Conservation (phyloP, 495 filamentous ascomycete genomes). For the Hyaloscypha variabilis region DNA sequence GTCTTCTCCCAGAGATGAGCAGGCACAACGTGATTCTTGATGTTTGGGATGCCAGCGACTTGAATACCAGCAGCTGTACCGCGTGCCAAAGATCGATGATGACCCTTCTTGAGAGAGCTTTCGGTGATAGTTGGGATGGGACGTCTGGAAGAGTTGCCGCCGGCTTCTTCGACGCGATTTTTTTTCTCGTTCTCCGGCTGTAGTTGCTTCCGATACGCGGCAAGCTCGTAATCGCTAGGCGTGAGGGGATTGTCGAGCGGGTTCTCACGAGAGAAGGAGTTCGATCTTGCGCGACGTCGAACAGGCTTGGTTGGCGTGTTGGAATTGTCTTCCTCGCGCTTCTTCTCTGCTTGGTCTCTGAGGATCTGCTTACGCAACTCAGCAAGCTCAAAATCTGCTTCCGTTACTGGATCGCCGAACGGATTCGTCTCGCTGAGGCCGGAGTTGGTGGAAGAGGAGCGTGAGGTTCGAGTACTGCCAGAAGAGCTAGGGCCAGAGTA, state of each 20-base stretch:
- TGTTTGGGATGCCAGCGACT: too few species aligned
- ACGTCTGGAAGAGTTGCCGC: not conserved
- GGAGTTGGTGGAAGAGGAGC: too few species aligned
- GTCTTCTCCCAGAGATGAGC: too few species aligned
- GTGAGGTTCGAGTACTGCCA: not conserved
- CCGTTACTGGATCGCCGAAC: too few species aligned
- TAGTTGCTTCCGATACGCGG: not conserved
- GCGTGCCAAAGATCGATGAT: too few species aligned
- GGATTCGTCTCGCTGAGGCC: too few species aligned
- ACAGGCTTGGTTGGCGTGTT: not conserved
- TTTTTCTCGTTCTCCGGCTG: not conserved
- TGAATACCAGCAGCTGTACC: too few species aligned
- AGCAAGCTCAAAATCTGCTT: not conserved
- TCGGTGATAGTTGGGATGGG: not conserved
- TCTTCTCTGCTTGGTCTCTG: not conserved
- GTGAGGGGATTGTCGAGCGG: slow-evolving; percentile 13
- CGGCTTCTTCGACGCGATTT: not conserved
- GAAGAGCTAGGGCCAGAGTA: not conserved
- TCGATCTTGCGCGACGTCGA: slow-evolving; percentile 11
- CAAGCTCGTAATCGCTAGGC: not conserved
- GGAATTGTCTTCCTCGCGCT: not conserved
- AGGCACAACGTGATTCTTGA: too few species aligned
- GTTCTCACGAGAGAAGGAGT: not conserved
- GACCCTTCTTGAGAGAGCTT: not conserved
- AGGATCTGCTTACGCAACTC: not conserved